Evolutionary conservation across 2,329 filamentous ascomycete species (phyloP), one percentile per base, ranked within the genome.

Genomic region (Curvularia lunata): DNA sequence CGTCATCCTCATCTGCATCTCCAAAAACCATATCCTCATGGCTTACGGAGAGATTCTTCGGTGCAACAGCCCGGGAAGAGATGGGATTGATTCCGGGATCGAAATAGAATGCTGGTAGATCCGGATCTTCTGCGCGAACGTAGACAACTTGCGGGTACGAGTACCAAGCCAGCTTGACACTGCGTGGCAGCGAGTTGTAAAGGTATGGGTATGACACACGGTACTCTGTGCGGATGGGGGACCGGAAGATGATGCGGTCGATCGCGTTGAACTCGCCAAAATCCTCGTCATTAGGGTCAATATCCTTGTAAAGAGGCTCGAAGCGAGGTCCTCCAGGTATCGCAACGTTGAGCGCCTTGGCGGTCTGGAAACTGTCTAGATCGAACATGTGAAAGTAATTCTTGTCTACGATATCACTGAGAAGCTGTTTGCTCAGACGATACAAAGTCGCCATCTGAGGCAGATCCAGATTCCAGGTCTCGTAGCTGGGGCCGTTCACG

Each of bases 241-340:
- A 89, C 64, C 95, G 90, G 84, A 99, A 99, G 67, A 99, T 99
- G 78, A 99, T 99, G 67, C 96, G 91, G 73, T 99, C 95, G 69
- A 99, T 99, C 32, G 95, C 95, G 73, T 99, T 99, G 84, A 99
- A 99, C 78, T 99, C 95, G 78, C 95, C 95, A 78, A 99, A 99
- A 74, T 99, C 95, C 77, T 99, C 95, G 67, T 98, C 94, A 69
- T 99, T 99, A 1, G 95, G 95, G 76, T 99, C 93, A 60, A 99
- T 93, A 70, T 99, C 95, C 79, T 99, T 99, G 83, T 97, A 99
- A 19, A 99, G 78, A 23, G 95, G 95, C 78, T 99, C 95, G 64
- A 99, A 99, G 28, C 95, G 88, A 60, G 95, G 95, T 9, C 95
- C 96, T 74, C 95, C 95, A n/a, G 95, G 95, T 53, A 99, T 91